A percentile compares a stretch with the other conserved stretches of the same genome.
Evolutionary conservation across 179 eudicot genomes (phyloP).

Genomic region (Beta corolliflora): DNA sequence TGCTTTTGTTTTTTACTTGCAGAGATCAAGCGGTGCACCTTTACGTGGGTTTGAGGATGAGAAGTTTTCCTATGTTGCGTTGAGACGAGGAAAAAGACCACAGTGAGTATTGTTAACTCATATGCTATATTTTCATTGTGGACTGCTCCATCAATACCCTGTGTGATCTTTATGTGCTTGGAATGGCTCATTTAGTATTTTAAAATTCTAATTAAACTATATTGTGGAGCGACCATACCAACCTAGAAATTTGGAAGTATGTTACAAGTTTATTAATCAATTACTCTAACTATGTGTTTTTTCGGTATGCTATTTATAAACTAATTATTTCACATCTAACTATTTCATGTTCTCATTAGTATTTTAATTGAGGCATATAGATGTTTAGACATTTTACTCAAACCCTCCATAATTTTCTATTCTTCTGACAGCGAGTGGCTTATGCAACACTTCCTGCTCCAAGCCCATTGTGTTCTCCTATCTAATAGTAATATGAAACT

Average conservation of each 20-base stretch:
- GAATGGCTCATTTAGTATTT: background rate
- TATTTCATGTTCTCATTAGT: background rate
- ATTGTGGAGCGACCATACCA: background rate
- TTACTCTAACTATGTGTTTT: background rate
- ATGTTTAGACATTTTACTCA: background rate
- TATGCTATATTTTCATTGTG: background rate
- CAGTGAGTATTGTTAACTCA: slow-evolving; percentile 47
- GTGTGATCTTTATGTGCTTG: background rate
- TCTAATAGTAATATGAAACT: background rate
- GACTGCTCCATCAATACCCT: background rate
- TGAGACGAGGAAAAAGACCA: slow-evolving; percentile 86
- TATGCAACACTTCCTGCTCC: background rate
- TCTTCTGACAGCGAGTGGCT: background rate
- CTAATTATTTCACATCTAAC: background rate
- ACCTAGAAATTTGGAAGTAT: background rate
- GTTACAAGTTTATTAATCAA: background rate
- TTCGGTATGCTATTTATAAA: background rate
- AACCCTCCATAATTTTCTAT: background rate
- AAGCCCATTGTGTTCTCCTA: background rate
- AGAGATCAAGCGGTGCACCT: slow-evolving; percentile 67
- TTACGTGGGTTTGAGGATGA: slow-evolving; percentile 97
- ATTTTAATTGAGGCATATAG: background rate
- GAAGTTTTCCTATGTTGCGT: slow-evolving; percentile 74
- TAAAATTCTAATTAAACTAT: background rate
- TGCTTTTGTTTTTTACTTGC: slow-evolving; percentile 24